Conservation (phyloP, 495 filamentous ascomycete genomes). For the Aspergillus diversus region DNA sequence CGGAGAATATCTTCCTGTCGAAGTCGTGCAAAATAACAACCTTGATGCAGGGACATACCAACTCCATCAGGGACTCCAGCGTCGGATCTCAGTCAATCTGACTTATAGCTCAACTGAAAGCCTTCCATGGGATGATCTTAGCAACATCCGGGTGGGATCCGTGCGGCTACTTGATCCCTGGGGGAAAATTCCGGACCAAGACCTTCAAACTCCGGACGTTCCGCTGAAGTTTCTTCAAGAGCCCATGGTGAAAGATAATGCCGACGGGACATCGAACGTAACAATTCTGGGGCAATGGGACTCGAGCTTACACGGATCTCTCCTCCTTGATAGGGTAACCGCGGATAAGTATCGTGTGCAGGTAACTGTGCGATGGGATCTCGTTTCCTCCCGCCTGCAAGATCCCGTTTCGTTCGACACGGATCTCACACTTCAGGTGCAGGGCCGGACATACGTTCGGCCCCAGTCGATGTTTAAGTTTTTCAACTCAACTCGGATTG, state of each 20-base stretch:
- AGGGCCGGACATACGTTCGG: constrained; percentile 81
- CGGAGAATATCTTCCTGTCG: constrained; percentile 89
- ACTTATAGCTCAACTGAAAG: constrained; percentile 88
- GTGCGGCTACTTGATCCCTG: constrained; percentile 81
- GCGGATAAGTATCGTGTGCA: constrained; percentile 90
- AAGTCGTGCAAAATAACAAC: constrained; percentile 82
- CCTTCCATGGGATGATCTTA: constrained; percentile 83
- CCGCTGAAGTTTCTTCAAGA: constrained; percentile 73
- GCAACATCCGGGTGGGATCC: constrained; percentile 72
- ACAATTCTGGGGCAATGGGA: constrained; percentile 93
- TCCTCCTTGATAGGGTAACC: constrained; percentile 86
- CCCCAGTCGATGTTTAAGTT: constrained; percentile 85
- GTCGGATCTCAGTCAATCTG: constrained; percentile 81
- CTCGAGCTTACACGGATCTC: constrained; percentile 87
- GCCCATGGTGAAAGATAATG: constrained; percentile 76
- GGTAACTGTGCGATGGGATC: constrained; percentile 81
- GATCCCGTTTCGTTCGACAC: constrained; percentile 84
- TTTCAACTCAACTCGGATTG: constrained; percentile 81
- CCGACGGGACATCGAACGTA: constrained; percentile 89
- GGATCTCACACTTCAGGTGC: constrained; percentile 77
- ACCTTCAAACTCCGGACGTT: constrained; percentile 71
- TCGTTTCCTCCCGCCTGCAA: constrained; percentile 75
- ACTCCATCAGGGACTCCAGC: constrained; percentile 91
- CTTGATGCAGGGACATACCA: constrained; percentile 88
- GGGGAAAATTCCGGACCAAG: constrained; percentile 80